phyloP scores from a whole-genome alignment of 179 eudicot genomes.

The Spinacia oleracea region DNA sequence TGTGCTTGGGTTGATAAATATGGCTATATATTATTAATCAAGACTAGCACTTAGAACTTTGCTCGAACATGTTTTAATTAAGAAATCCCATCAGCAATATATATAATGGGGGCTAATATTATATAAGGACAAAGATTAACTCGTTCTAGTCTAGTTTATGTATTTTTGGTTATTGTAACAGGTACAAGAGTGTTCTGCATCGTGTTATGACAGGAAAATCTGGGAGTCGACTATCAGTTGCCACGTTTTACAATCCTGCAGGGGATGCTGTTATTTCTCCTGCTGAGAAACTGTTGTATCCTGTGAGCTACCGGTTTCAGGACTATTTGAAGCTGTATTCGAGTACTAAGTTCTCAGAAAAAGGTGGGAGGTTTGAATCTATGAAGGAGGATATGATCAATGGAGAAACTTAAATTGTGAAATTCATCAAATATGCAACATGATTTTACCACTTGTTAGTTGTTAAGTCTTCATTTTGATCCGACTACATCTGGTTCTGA shows the following conservation, averaged over 20 bases:
- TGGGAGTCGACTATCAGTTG: conserved; percentile 74
- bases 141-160: no score
- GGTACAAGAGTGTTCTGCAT: conserved; percentile 70
- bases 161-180: no score
- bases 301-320: conserved; percentile 42
- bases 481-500: no score
- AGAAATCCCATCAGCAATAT: no score
- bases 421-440: not conserved
- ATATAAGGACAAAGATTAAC: no score
- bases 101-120: no score
- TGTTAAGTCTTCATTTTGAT: no score
- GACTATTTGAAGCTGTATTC: conserved; percentile 66
- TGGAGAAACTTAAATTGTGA: conserved; percentile 10
- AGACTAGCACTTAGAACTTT: no score
- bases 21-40: no score
- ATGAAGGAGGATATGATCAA: conserved; percentile 53
- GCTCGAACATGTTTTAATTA: no score
- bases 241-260: conserved; percentile 82
- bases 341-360: conserved; percentile 63
- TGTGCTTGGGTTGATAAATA: no score
- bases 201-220: conserved; percentile 62
- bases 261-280: conserved; percentile 66
- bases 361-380: conserved; percentile 56
- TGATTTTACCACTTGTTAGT: not conserved
- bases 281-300: conserved; percentile 54